Conservation (phyloP, 352 stramenopile species). For the Phytophthora ramorum region DNA sequence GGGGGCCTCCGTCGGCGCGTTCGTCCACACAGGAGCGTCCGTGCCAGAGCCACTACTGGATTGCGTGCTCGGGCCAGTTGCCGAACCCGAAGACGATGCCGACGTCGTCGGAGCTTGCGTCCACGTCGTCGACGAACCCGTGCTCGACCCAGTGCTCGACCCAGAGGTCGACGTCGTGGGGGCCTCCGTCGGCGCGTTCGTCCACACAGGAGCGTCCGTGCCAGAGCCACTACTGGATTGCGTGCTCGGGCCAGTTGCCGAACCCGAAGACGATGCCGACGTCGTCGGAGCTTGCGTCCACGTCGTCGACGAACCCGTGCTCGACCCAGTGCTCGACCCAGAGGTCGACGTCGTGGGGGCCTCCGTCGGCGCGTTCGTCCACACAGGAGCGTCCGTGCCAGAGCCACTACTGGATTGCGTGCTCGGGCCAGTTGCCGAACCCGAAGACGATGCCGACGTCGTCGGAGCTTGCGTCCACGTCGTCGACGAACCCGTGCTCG, state of each 20-base stretch:
- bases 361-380: neutral
- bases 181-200: no score
- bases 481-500: conserved; percentile 1
- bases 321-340: no score
- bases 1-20: neutral
- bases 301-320: no score
- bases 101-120: conserved; percentile 1
- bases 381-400: no score
- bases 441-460: neutral
- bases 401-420: neutral
- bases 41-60: neutral
- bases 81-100: neutral
- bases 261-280: neutral
- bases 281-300: conserved; percentile 4
- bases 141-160: neutral
- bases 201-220: no score
- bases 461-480: conserved; percentile 2
- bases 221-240: no score
- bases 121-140: neutral
- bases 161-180: conserved; percentile 5
- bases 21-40: neutral
- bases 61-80: neutral
- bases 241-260: no score
- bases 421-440: neutral
- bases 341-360: neutral